Evolutionary conservation across 257 asterid species (phyloP), one percentile per base, ranked within the genome.

Genomic region (Nicotiana sylvestris): DNA sequence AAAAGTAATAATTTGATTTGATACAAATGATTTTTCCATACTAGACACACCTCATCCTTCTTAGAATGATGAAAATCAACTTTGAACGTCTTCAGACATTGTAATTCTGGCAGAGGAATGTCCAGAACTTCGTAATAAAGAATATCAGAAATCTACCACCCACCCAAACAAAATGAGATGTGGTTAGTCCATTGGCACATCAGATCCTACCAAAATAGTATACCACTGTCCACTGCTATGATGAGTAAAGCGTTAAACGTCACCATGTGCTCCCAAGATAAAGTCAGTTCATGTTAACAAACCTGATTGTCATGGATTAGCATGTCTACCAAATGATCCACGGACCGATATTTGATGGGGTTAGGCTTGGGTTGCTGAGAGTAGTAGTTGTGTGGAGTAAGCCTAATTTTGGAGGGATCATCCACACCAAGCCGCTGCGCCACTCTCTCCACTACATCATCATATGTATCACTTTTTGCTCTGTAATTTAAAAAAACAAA

Each of bases 231-330:
- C 9, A 46, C 53, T 46, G 6, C 37, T 49, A 46, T 72, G 79
- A 72, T 25, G 79, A 49, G 61, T 13, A 72, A 25, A 72, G 60
- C 61, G 13, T 49, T 46, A 72, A 25, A 72, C 13, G 39, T 49
- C 60, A 46, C 62, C 61, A 72, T 46, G 39, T 72, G 13, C 39
- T 70, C 21, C 35, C 58, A 70, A 68, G 55, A 55, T 16, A 6
- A 60, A 70, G 35, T 35, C 43, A 68, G 57, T 29, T 57, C 55
- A 43, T 51, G 78, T 61, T 58, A 61, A 83, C 74, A 55, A 82
- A 96, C 99, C 99, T 96, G 99, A 88, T 94, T 94, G 95, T 94
- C 91, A 88, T 96, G 99, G 77, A 96, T 95, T 85, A 96, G 97
- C 99, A 96, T 93, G 84, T 94, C 98, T 87, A 90, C 77, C 89